Conservation (phyloP, 192 early-diverging fungal species). For the Chytriomyces sp. region DNA sequence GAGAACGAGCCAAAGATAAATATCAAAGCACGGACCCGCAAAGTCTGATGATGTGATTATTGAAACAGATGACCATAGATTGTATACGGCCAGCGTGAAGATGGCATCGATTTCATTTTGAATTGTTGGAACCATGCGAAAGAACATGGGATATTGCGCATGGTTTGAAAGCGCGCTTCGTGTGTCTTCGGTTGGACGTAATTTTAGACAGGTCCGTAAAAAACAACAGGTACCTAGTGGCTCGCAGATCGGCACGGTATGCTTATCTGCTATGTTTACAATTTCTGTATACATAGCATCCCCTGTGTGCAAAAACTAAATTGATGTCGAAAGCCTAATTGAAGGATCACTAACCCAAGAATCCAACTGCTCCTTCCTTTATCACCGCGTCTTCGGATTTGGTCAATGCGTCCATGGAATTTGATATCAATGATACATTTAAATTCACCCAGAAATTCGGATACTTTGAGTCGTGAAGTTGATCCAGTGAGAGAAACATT, state of each 20-base stretch:
- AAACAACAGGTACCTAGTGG: constrained; percentile 2
- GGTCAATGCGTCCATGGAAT: not conserved
- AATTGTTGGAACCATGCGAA: constrained; percentile 13
- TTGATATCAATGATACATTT: not conserved
- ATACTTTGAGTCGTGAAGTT: not conserved
- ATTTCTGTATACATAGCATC: constrained; percentile 9
- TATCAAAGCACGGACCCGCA: not conserved
- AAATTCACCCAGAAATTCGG: constrained; percentile 9
- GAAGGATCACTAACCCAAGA: constrained; percentile 8
- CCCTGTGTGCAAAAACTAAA: constrained; percentile 2
- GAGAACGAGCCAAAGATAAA: not conserved
- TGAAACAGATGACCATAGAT: too few species aligned
- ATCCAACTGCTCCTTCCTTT: not conserved
- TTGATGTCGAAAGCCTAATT: not conserved
- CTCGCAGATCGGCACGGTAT: constrained; percentile 12
- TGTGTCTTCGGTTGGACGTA: not conserved
- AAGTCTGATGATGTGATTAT: constrained; percentile 12
- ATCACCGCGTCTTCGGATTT: not conserved
- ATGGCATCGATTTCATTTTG: constrained; percentile 6
- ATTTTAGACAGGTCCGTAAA: not conserved
- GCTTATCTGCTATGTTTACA: not conserved
- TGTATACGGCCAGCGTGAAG: not conserved
- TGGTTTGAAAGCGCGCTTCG: not conserved
- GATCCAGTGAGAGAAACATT: constrained; percentile 10
- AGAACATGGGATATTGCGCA: constrained; percentile 9